A percentile compares a stretch with the other conserved stretches of the same genome.
Conservation (phyloP, 2,329 filamentous ascomycete species). For the Aspergillus persii region DNA sequence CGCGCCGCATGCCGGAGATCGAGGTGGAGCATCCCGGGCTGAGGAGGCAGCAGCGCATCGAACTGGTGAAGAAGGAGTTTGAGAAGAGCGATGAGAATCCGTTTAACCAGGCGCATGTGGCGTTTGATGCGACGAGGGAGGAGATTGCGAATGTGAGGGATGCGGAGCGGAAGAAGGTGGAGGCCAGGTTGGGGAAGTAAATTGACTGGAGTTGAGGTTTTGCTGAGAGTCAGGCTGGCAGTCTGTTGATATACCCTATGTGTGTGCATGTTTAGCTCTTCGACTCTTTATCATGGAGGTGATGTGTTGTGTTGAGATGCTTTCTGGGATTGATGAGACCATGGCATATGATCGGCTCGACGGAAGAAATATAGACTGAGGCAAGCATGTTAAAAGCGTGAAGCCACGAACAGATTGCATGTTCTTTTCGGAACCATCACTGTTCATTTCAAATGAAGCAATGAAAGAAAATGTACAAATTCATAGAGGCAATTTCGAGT, state of each 20-base stretch:
- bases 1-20: constrained; percentile 78
- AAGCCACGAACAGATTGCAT: neutral
- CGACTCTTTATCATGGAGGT: neutral
- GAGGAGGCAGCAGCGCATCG: constrained; percentile 78
- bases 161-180: constrained; percentile 70
- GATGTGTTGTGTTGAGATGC: neutral
- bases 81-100: constrained; percentile 93
- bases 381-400: too few species aligned
- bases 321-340: neutral
- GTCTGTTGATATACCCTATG: neutral
- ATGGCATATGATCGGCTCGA: neutral
- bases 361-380: neutral
- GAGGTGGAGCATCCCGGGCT: constrained; percentile 78
- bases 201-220: neutral
- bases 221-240: neutral
- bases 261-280: neutral
- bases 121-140: constrained; percentile 74
- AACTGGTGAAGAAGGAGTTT: constrained; percentile 86
- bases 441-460: neutral
- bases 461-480: neutral
- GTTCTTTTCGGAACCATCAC: neutral
- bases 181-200: constrained; percentile 58
- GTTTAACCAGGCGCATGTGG: constrained; percentile 77
- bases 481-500: neutral
- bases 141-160: constrained; percentile 68